These are phyloP conservation scores for Spirogloea muscicola DNA, from an alignment of 139 green algal genomes.

Conservation along the genomic window DNA sequence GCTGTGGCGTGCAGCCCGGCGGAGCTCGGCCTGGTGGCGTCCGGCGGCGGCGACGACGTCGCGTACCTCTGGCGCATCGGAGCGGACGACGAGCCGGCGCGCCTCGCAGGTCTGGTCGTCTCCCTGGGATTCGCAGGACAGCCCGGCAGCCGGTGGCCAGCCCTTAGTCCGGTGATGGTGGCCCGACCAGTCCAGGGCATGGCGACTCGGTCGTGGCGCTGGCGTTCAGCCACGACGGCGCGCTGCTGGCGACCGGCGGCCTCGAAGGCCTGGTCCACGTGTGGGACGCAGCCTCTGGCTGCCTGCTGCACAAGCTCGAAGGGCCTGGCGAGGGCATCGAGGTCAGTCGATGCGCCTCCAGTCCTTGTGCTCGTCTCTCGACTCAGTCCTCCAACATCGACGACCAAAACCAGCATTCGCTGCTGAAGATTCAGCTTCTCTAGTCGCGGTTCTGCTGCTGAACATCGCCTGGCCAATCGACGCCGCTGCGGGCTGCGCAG, in stretches of 20 bases:
- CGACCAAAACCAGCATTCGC: no score
- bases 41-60: conserved; percentile 40
- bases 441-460: no score
- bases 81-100: conserved; percentile 12
- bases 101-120: conserved; percentile 8
- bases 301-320: conserved; percentile 37
- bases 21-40: conserved; percentile 12
- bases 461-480: no score
- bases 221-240: conserved; percentile 70
- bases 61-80: conserved; percentile 44
- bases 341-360: no score
- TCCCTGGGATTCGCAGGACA: no score
- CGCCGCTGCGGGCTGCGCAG: conserved; percentile 46
- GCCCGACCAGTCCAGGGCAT: conserved; percentile 59
- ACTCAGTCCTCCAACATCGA: no score
- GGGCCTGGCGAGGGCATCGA: conserved; percentile 50
- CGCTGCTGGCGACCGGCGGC: conserved; percentile 73
- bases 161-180: neutral
- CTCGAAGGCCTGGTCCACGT: conserved; percentile 75
- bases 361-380: no score
- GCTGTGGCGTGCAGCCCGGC: conserved; percentile 19
- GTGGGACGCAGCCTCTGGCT: conserved; percentile 61
- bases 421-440: no score
- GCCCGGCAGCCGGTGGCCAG: no score
- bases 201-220: conserved; percentile 76